A percentile compares a stretch with the other conserved stretches of the same genome.
phyloP scores from a whole-genome alignment of 768 basidiomycete species.

The Lactarius akahatsu region DNA sequence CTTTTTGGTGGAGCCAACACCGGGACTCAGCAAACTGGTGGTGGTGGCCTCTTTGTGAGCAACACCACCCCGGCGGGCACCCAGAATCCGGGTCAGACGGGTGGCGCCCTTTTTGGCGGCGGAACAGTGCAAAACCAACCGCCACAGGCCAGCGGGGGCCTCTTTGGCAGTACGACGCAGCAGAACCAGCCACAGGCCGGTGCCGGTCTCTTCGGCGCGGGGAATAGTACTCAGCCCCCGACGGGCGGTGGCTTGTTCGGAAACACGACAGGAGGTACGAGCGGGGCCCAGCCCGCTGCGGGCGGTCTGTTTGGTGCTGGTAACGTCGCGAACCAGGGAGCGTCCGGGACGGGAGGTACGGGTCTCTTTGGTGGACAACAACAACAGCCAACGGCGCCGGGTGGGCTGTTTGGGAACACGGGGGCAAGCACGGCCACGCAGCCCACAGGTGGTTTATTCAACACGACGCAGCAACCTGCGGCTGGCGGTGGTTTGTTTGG shows the following conservation, averaged over 20 bases:
- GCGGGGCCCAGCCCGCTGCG: slow-evolving; percentile 10
- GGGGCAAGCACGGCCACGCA: slow-evolving; percentile 28
- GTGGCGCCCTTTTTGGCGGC: slow-evolving; percentile 18
- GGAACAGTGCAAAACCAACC: slow-evolving; percentile 9
- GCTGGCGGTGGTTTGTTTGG: slow-evolving; percentile 32
- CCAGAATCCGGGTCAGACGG: slow-evolving; percentile 5
- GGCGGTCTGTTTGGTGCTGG: slow-evolving; percentile 31
- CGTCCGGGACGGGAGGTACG: slow-evolving; percentile 25
- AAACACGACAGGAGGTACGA: slow-evolving; percentile 26
- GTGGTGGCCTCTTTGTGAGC: slow-evolving; percentile 32
- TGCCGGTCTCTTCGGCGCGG: slow-evolving; percentile 14
- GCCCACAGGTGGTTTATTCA: slow-evolving; percentile 31
- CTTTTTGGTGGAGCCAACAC: slow-evolving; percentile 15
- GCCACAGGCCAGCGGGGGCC: slow-evolving; percentile 25
- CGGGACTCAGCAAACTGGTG: slow-evolving; percentile 20
- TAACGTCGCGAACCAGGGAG: slow-evolving; percentile 25
- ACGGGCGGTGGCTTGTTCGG: slow-evolving; percentile 36
- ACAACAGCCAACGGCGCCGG: slow-evolving; percentile 25
- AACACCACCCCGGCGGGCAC: background rate
- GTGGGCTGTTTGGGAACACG: slow-evolving; percentile 28
- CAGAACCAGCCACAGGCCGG: slow-evolving; percentile 6
- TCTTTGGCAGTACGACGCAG: slow-evolving; percentile 27
- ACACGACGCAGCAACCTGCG: slow-evolving; percentile 15
- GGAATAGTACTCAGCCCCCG: slow-evolving; percentile 10
- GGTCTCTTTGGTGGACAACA: slow-evolving; percentile 23